phyloP scores from a whole-genome alignment of 768 basidiomycete genomes.

The Dentipellis fragilis region DNA sequence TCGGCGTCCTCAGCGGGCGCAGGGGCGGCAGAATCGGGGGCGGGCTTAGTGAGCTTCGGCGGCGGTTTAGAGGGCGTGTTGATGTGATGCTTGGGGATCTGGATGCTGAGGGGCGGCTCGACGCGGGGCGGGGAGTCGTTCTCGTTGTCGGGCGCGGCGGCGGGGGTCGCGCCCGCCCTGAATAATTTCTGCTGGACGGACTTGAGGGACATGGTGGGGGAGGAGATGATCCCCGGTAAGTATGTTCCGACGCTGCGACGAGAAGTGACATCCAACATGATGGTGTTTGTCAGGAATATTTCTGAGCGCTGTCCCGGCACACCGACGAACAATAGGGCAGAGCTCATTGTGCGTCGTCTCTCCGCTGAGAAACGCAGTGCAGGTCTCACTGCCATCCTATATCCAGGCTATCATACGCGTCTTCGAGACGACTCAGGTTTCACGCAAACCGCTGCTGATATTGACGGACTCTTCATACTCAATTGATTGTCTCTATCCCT shows the following conservation, averaged over 20 bases:
- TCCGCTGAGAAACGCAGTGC: background rate
- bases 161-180: constrained; percentile 1
- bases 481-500: constrained; percentile 49
- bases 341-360: constrained; percentile 56
- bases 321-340: constrained; percentile 85
- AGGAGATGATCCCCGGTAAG: no score
- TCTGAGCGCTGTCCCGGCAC: constrained; percentile 73
- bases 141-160: constrained; percentile 7
- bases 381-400: background rate
- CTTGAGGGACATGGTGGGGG: background rate
- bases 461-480: constrained; percentile 83
- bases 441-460: constrained; percentile 51
- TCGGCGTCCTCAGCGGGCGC: constrained; percentile 7
- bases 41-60: constrained; percentile 3
- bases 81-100: constrained; percentile 48
- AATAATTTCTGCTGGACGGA: constrained; percentile 3
- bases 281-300: constrained; percentile 46
- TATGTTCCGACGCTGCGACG: no score
- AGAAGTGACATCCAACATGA: no score
- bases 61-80: constrained; percentile 25
- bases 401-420: constrained; percentile 74
- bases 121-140: constrained; percentile 13
- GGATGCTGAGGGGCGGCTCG: constrained; percentile 40
- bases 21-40: background rate
- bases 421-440: constrained; percentile 59